Percentiles rank a stretch among this genome's conserved stretches.
These are phyloP conservation scores for Cercospora janseana DNA, from an alignment of 2,329 filamentous ascomycete genomes.

Conservation along the genomic window DNA sequence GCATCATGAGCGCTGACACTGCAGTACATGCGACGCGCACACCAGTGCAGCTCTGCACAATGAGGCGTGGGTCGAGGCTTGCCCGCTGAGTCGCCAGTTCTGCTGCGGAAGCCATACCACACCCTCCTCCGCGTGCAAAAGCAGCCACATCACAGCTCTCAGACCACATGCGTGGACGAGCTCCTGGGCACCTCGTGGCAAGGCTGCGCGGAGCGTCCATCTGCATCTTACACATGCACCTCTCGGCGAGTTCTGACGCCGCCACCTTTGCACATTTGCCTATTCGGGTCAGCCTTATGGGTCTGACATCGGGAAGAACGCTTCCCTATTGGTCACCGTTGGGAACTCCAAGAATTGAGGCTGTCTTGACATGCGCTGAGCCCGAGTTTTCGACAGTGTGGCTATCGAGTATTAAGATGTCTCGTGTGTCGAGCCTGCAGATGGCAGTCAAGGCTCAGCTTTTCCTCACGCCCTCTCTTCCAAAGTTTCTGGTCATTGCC, in stretches of 20 bases:
- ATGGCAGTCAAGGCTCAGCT: too few species aligned
- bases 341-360: not conserved
- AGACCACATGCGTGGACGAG: not conserved
- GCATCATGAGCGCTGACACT: not conserved
- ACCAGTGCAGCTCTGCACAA: not conserved
- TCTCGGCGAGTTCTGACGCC: constrained; percentile 1
- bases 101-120: not conserved
- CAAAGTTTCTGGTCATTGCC: too few species aligned
- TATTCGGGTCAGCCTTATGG: constrained; percentile 1
- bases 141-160: constrained; percentile 5
- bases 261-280: not conserved
- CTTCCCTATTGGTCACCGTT: constrained; percentile 3
- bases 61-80: not conserved
- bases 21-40: not conserved
- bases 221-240: constrained; percentile 2
- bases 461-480: too few species aligned
- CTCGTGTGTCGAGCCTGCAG: too few species aligned
- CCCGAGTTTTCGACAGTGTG: too few species aligned
- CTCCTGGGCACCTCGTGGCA: constrained; percentile 1
- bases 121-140: not conserved
- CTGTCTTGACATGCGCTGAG: not conserved
- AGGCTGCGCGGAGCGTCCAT: constrained; percentile 13
- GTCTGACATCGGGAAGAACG: constrained; percentile 2
- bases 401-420: too few species aligned
- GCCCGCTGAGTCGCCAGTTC: not conserved